Conservation (phyloP, 106 monocot genomes). For the Acorus calamus region DNA sequence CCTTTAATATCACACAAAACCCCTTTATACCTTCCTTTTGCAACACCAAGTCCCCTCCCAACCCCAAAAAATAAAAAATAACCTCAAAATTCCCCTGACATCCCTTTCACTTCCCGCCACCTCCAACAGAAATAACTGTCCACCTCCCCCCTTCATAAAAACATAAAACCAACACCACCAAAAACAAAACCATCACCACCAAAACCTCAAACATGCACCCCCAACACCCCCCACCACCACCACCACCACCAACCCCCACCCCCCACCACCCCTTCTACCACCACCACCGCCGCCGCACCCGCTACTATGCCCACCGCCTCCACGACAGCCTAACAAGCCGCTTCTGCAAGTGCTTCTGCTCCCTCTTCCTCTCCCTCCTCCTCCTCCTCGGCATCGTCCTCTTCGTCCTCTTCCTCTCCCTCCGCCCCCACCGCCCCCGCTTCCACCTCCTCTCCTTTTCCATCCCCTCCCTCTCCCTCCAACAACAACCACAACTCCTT, state of each 20-base stretch:
- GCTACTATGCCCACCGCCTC: slow-evolving; percentile 1
- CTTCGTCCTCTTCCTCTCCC: slow-evolving; percentile 30
- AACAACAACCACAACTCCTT: background rate
- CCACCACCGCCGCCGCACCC: slow-evolving; percentile 14
- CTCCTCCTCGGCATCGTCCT: slow-evolving; percentile 16
- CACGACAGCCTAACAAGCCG: slow-evolving; percentile 7
- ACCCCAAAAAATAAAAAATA: too few relatives aligned
- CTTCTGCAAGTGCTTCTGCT: slow-evolving; percentile 14
- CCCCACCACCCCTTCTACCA: background rate
- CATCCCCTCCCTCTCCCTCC: background rate
- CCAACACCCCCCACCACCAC: background rate
- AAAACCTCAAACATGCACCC: background rate
- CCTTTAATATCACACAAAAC: too few relatives aligned
- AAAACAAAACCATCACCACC: too few relatives aligned
- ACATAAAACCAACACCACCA: background rate
- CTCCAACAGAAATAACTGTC: too few relatives aligned
- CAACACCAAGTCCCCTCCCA: too few relatives aligned
- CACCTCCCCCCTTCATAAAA: background rate
- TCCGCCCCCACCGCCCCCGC: slow-evolving; percentile 45
- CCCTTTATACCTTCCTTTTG: too few relatives aligned
- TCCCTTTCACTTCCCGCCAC: slow-evolving; percentile 16
- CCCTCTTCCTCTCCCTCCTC: slow-evolving; percentile 27
- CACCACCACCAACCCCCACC: background rate
- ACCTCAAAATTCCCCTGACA: slow-evolving; percentile 8
- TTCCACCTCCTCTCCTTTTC: slow-evolving; percentile 29